phyloP scores from a whole-genome alignment of 208 protist species.

The Trichomonas vaginalis region DNA sequence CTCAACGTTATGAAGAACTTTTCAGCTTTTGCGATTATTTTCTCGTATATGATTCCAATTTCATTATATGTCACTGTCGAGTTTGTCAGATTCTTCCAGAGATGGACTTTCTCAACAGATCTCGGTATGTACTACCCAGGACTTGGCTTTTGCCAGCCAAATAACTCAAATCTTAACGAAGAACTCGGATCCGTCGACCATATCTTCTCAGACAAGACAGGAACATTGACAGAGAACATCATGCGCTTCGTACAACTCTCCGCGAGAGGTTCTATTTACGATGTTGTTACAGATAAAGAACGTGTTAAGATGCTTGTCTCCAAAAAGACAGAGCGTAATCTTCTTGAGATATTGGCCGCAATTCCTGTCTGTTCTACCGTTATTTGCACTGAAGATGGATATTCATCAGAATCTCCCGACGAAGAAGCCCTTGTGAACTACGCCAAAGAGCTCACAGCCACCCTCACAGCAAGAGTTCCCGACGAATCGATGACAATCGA shows the following conservation, averaged over 20 bases:
- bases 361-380: neutral
- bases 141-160: neutral
- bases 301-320: neutral
- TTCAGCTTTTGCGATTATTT: constrained; percentile 22
- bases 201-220: constrained; percentile 53
- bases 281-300: neutral
- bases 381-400: neutral
- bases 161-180: constrained; percentile 24
- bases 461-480: neutral
- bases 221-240: constrained; percentile 47
- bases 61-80: constrained; percentile 33
- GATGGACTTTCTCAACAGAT: neutral
- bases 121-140: neutral
- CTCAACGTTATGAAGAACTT: neutral
- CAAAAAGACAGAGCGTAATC: neutral
- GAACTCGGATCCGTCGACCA: constrained; percentile 44
- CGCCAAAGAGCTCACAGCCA: neutral
- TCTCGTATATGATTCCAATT: constrained; percentile 31
- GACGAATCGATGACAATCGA: neutral
- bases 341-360: neutral
- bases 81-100: constrained; percentile 23
- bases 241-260: constrained; percentile 29
- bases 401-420: neutral
- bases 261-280: neutral
- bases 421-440: neutral